phyloP scores from a whole-genome alignment of 2,329 filamentous ascomycete species.

The Microthyrium microscopicum region DNA sequence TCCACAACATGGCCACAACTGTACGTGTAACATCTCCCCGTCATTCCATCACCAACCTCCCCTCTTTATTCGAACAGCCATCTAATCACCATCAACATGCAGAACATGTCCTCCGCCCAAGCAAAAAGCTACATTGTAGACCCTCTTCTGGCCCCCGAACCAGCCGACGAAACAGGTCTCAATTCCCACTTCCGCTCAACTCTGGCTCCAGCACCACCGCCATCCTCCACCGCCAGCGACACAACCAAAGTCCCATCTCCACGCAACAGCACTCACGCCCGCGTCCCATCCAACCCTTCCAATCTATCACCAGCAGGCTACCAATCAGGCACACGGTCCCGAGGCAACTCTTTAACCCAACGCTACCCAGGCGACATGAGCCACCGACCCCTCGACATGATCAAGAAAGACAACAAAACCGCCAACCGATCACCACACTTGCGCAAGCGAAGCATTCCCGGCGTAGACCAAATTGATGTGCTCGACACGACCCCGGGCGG shows the following conservation, averaged over 20 bases:
- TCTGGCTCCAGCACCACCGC: constrained; percentile 17
- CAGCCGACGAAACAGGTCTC: constrained; percentile 50
- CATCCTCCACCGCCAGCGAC: background rate
- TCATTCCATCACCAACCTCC: no score
- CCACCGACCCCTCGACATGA: constrained; percentile 49
- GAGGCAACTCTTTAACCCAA: constrained; percentile 17
- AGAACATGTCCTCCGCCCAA: constrained; percentile 24
- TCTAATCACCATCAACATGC: background rate
- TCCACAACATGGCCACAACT: no score
- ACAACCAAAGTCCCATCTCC: background rate
- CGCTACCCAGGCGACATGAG: constrained; percentile 28
- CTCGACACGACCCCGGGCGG: constrained; percentile 52
- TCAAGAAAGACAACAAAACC: constrained; percentile 44
- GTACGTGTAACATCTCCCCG: no score
- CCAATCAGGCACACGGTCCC: constrained; percentile 7
- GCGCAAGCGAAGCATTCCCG: constrained; percentile 46
- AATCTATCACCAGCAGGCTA: background rate
- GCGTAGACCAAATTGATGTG: constrained; percentile 62
- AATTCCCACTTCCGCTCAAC: constrained; percentile 38
- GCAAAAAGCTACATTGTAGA: constrained; percentile 51
- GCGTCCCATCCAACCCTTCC: background rate
- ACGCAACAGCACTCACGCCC: constrained; percentile 1
- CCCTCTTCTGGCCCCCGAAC: constrained; percentile 51
- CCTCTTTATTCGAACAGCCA: constrained; percentile 3
- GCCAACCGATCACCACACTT: constrained; percentile 53